Base-by-base conservation (phyloP, 2,329 filamentous ascomycete species). In the Aspergillus proliferans region DNA sequence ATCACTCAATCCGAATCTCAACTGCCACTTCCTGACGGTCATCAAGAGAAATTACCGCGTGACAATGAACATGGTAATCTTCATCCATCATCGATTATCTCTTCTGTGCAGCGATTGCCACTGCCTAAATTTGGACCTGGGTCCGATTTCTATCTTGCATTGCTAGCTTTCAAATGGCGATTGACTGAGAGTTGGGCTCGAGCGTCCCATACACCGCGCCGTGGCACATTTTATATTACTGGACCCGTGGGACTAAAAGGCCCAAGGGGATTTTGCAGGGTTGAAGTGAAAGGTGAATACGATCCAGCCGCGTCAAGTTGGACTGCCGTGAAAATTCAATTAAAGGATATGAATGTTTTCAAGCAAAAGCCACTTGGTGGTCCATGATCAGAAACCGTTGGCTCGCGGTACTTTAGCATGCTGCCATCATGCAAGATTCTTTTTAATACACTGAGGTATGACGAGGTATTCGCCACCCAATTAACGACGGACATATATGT, bases 251-350 rank as follows among this genome's bases (percentile, higher is more conserved):
- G 64, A 6, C 43, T 70, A 1, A 61, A 58, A 45, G 67, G 67
- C 4, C 59, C 64, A 2, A 58, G 58, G 28, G 67, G 66, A 9
- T 60, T 62, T 46, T 69, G 66, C 48, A 61, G 67, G 46, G 55
- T 68, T 46, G 65, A 69, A 50, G 64, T 69, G 8, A 54, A 53
- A 18, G 67, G 64, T 24, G 66, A 68, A 58, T 70, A 69, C 50
- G 62, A 70, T 45, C 65, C 66, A 36, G 52, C 48, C 10, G 54
- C 58, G 6, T 55, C 56, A 24, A 56, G 53, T 43, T 70, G 65
- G 65, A 53, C 58, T 30, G 56, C 49, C 14, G 53, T 69, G 21
- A 59, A 60, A 21, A 61, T 67, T 53, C 51, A 60, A 30, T 48
- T 69, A 6, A 65, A 58, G 42, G 67, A 70, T 49, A 21, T 68